Evolutionary conservation across 192 early-diverging fungal species (phyloP), one percentile per base, ranked within the genome.

Genomic region (Coemansia sp.): DNA sequence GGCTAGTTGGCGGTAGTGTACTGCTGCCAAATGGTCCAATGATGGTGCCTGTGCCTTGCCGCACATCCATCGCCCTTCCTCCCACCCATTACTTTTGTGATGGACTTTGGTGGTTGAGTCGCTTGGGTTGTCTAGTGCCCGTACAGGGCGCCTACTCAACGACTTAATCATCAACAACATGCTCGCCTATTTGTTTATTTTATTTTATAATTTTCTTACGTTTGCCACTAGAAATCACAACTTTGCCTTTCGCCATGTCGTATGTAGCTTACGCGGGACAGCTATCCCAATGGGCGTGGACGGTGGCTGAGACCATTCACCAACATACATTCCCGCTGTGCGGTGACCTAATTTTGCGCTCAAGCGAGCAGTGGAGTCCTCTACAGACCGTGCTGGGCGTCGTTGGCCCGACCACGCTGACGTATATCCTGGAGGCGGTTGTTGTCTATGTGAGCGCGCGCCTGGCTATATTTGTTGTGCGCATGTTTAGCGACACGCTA

Each of bases 401-500:
- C 7, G 46, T 57, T 17, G 79, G 79, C 14, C 56, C 74, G 11
- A 47, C 46, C 3, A 31, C 56, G 6, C 46, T 73, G 3, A 60
- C 70, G 0, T 73, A 70, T 37, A 20, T 53, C 19, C 27, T 73
- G 24, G 79, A 82, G 53, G 51, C 37, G 0, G 14, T 76, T 7
- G 14, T 68, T 9, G 39, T 82, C 6, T 73, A 70, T 35, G 5
- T 67, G 3, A 41, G 53, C 6, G 53, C 63, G 7, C 60, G 57
- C 6, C 35, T 73, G 24, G 45, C 39, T 6, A 17, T 70, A n/a
- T 54, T 47, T 17, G 47, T 59, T 10, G 49, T 73, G n/a, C 60
- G 70, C 11, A 46, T 67, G 35, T 61, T 82, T n/a, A 70, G 74
- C 74, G 61, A 59, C 63, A 82, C 79, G 46, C 67, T 82, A 6